Conservation (phyloP, 371 early-diverging fungal species). For the Mortierella sp. region DNA sequence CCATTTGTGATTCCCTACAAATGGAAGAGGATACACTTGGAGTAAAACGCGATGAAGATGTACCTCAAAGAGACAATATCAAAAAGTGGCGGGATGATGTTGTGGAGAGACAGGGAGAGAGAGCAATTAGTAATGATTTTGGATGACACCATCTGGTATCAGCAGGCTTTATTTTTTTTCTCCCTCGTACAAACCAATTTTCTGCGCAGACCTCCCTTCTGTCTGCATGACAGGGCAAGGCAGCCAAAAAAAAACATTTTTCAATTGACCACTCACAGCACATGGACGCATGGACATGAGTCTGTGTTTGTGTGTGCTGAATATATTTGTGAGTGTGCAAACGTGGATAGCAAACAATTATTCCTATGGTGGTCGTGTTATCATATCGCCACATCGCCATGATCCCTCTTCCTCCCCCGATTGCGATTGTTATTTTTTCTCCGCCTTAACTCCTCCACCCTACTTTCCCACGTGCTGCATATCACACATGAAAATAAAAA, state of each 20-base stretch:
- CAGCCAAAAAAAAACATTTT: neutral
- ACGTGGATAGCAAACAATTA: neutral
- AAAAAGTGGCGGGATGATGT: neutral
- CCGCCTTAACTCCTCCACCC: neutral
- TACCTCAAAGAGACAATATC: neutral
- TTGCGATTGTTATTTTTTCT: neutral
- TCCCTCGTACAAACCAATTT: neutral
- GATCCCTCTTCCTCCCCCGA: neutral
- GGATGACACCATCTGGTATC: conserved; percentile 30
- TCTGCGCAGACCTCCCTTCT: conserved; percentile 5
- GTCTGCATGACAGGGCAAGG: neutral
- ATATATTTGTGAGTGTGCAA: neutral
- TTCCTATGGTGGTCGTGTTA: too few species aligned
- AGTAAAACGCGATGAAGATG: neutral
- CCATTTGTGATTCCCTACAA: neutral
- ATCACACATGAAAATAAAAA: neutral
- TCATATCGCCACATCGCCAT: neutral
- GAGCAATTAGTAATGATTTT: conserved; percentile 7
- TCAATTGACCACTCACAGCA: neutral
- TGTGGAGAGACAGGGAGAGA: neutral
- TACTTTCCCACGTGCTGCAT: neutral
- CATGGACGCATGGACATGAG: neutral
- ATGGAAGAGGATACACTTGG: neutral
- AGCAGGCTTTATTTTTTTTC: neutral
- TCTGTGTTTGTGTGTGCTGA: neutral